phyloP scores from a whole-genome alignment of 73 alveolate species.

The Paramecium octaurelia region DNA sequence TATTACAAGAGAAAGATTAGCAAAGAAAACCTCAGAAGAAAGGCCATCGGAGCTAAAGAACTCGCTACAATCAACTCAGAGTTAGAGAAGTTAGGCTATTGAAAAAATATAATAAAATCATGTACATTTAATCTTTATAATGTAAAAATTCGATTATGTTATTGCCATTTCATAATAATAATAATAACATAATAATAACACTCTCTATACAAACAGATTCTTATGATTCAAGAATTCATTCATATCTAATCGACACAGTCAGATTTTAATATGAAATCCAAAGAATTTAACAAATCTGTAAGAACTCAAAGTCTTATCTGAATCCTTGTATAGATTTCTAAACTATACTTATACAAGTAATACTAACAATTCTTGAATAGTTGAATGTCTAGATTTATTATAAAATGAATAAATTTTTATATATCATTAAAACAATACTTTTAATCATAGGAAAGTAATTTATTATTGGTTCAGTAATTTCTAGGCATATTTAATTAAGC shows the following conservation, averaged over 20 bases:
- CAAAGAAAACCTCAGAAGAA: conserved; percentile 27
- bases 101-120: conserved; percentile 13
- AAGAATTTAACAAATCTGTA: too few species aligned
- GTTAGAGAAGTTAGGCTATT: conserved; percentile 44
- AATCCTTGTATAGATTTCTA: too few species aligned
- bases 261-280: too few species aligned
- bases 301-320: too few species aligned
- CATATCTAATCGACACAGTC: too few species aligned
- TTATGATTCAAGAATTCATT: too few species aligned
- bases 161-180: too few species aligned
- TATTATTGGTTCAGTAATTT: background rate
- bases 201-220: background rate
- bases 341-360: too few species aligned
- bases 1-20: conserved; percentile 43
- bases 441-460: background rate
- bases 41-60: conserved; percentile 52
- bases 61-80: conserved; percentile 21
- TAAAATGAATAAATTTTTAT: background rate
- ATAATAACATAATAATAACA: background rate
- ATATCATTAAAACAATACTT: background rate
- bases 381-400: too few species aligned
- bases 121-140: conserved; percentile 8
- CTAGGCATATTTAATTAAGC: background rate
- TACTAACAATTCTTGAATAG: too few species aligned
- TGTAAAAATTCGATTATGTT: background rate